These are phyloP conservation scores for Polygonum maritimum DNA, from an alignment of 148 eudicot genomes.

Conservation along the genomic window DNA sequence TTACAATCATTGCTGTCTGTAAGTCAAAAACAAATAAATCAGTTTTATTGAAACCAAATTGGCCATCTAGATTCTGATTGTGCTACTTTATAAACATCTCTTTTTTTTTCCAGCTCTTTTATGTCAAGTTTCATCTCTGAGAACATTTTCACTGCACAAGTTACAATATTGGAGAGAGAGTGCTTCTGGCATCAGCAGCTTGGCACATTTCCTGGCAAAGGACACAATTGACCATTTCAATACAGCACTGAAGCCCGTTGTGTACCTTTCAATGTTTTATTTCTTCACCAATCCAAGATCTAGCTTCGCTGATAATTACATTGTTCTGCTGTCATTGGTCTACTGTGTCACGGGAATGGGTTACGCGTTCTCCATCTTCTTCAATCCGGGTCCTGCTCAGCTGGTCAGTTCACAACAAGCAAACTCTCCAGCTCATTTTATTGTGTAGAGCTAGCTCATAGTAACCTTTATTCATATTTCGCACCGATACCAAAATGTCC, in stretches of 20 bases:
- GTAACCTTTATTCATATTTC: no score
- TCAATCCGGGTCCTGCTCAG: conserved; percentile 88
- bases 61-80: background rate
- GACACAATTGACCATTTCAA: conserved; percentile 85
- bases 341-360: conserved; percentile 96
- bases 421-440: background rate
- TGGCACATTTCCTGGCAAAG: conserved; percentile 86
- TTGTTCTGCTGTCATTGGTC: conserved; percentile 67
- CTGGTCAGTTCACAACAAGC: conserved; percentile 35
- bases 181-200: conserved; percentile 91
- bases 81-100: background rate
- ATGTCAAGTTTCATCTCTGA: conserved; percentile 86
- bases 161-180: conserved; percentile 89
- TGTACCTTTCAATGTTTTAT: conserved; percentile 87
- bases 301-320: conserved; percentile 65
- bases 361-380: conserved; percentile 73
- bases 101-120: conserved; percentile 65
- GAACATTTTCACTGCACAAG: conserved; percentile 82
- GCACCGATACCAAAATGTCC: no score
- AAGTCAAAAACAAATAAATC: conserved; percentile 16
- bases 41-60: background rate
- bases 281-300: conserved; percentile 95
- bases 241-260: conserved; percentile 65
- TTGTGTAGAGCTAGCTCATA: no score
- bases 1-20: conserved; percentile 53